Conservation (phyloP, 2,329 filamentous ascomycete species). For the Metarhizium sp. region DNA sequence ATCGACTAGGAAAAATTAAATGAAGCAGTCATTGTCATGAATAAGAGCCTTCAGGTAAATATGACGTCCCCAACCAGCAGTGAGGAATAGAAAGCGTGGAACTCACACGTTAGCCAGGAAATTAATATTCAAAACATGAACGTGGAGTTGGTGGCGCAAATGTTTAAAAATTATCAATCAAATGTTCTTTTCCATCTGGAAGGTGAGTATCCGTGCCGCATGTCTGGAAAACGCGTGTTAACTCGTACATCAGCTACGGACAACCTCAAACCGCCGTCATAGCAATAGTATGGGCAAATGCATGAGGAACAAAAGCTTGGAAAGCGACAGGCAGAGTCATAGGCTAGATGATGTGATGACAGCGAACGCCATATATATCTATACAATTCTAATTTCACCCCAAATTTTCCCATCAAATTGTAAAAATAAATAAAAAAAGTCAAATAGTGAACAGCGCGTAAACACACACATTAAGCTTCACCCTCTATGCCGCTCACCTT, state of each 20-base stretch:
- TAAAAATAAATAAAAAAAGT: too few species aligned
- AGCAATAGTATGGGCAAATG: constrained; percentile 14
- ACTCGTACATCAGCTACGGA: constrained; percentile 57
- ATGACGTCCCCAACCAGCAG: not conserved
- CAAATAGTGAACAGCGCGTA: not conserved
- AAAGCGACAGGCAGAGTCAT: not conserved
- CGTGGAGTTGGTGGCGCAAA: constrained; percentile 92
- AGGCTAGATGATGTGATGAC: not conserved
- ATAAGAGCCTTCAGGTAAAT: constrained; percentile 74
- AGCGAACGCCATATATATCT: too few species aligned
- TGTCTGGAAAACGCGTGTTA: not conserved
- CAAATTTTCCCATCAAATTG: too few species aligned
- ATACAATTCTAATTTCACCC: too few species aligned
- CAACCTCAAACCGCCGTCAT: constrained; percentile 69
- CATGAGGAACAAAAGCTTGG: not conserved
- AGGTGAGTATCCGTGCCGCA: constrained; percentile 44
- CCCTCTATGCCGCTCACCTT: too few species aligned
- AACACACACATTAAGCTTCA: not conserved
- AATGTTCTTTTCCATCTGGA: constrained; percentile 96
- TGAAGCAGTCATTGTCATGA: constrained; percentile 84
- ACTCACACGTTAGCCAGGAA: constrained; percentile 45
- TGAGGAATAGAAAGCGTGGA: not conserved
- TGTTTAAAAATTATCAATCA: constrained; percentile 99
- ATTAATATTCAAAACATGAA: constrained; percentile 99
- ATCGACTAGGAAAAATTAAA: constrained; percentile 81